Evolutionary conservation across 768 basidiomycete genomes (phyloP).

Genomic region (Suillus brevipes): DNA sequence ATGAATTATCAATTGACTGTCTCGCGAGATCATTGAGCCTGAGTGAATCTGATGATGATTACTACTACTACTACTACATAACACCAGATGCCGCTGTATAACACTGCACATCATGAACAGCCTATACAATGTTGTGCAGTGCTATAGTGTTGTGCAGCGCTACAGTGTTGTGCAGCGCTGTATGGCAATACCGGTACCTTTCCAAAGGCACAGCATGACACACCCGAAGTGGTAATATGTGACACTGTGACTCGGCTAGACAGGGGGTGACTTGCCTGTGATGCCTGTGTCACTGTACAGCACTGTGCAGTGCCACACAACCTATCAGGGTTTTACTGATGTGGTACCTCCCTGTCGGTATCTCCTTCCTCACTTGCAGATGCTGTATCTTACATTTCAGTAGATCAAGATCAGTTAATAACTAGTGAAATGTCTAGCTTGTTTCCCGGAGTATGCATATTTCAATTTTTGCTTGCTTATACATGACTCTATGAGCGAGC

Average conservation of each 20-base stretch:
- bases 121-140: too few species aligned
- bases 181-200: neutral
- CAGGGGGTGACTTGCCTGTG: neutral
- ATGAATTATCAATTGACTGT: neutral
- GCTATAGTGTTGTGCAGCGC: neutral
- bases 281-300: neutral
- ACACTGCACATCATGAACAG: neutral
- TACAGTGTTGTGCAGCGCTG: neutral
- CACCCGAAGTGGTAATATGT: neutral
- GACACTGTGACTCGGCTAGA: slow-evolving; percentile 34
- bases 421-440: too few species aligned
- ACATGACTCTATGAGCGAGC: neutral
- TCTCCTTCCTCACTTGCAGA: slow-evolving; percentile 1
- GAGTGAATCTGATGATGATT: too few species aligned
- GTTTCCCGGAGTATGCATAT: neutral
- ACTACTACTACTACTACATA: too few species aligned
- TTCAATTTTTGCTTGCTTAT: neutral
- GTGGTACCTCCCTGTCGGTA: neutral
- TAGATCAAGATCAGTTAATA: neutral
- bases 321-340: neutral
- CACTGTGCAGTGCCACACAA: neutral
- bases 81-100: neutral
- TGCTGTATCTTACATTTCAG: neutral
- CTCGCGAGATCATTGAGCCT: neutral
- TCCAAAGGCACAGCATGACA: neutral